Base-by-base conservation (phyloP, 352 stramenopile genomes). In the Phytophthora ohioensis region DNA sequence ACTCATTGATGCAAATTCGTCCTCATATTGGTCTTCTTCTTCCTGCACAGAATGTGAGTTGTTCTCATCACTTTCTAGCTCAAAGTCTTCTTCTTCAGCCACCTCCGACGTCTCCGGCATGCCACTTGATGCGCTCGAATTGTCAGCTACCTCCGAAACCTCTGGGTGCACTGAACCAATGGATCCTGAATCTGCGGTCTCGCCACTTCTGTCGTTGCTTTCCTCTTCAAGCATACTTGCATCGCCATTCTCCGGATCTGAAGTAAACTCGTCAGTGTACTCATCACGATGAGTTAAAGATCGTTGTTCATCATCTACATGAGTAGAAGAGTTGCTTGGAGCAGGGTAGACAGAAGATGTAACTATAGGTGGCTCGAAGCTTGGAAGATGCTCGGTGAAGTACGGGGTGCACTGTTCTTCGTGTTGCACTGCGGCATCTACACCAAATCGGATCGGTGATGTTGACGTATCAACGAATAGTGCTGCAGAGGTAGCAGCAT, bases 401-500 rank as follows among this genome's bases (percentile, higher is more conserved):
- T 36, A 51, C 13, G 17, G 13, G 8, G 21, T 27, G 21, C 21
- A 27, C 21, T 27, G 21, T 27, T 27, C 21, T 27, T 82, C 75
- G n/a, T 76, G 72, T 35, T 88, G 79, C 41, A 87, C 69, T 9
- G 59, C 68, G 52, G 53, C 64, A 64, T 84, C 78, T 0, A 67
- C 49, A 13, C 45, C 35, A 17, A 71, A 53, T 21, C 36, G 57
- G 11, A 76, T 48, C 3, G 79, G 84, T 8, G 63, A 71, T 0
- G 75, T 78, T 0, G 64, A 69, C 1, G 57, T 69, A 42, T 91
- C 85, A 2, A 83, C 54, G 3, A 35, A 70, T 5, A 91, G 42
- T 3, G 42, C 57, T 7, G 83, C 81, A 21, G 59, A 84, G 15
- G 82, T 91, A 5, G 71, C 69, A 10, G 75, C 79, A 68, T 91